Percentiles rank a stretch among this genome's conserved stretches.
Conservation (phyloP, 1,284 basidiomycete genomes). For the Apiotrichum brassicae region DNA sequence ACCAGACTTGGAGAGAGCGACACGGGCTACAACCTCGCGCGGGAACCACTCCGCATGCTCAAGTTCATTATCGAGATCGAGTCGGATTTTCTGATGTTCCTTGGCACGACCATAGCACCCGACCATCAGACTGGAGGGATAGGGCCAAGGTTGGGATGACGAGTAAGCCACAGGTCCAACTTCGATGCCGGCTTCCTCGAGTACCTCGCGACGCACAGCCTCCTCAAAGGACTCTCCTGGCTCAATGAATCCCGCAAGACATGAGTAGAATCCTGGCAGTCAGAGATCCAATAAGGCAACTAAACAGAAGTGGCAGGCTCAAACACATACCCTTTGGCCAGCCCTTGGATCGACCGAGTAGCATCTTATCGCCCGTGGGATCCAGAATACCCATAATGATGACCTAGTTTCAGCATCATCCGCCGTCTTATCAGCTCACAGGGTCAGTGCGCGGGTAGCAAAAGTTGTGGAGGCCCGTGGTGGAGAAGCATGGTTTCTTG, state of each 20-base stretch:
- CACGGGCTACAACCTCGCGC: conserved; percentile 57
- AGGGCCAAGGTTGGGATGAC: conserved; percentile 56
- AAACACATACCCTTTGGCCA: conserved; percentile 44
- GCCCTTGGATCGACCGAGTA: conserved; percentile 68
- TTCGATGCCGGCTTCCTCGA: conserved; percentile 87
- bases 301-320: too few relatives aligned
- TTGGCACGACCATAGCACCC: conserved; percentile 69
- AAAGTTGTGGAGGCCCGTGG: conserved; percentile 79
- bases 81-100: conserved; percentile 67
- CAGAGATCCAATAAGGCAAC: too few relatives aligned
- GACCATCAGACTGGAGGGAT: conserved; percentile 83
- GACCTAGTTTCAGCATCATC: conserved; percentile 48
- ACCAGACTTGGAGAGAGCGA: conserved; percentile 54
- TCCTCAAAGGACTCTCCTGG: conserved; percentile 95
- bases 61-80: conserved; percentile 94
- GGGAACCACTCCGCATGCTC: conserved; percentile 87
- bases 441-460: conserved; percentile 80
- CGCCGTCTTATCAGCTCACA: conserved; percentile 22
- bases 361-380: conserved; percentile 67
- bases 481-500: conserved; percentile 45
- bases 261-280: conserved; percentile 57
- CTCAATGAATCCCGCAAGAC: conserved; percentile 84
- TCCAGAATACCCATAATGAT: conserved; percentile 87
- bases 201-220: conserved; percentile 83
- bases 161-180: conserved; percentile 74